A percentile compares a stretch with the other conserved stretches of the same genome.
Evolutionary conservation across 805 yeast genomes (phyloP).

Genomic region (Suhomyces canberraensis): DNA sequence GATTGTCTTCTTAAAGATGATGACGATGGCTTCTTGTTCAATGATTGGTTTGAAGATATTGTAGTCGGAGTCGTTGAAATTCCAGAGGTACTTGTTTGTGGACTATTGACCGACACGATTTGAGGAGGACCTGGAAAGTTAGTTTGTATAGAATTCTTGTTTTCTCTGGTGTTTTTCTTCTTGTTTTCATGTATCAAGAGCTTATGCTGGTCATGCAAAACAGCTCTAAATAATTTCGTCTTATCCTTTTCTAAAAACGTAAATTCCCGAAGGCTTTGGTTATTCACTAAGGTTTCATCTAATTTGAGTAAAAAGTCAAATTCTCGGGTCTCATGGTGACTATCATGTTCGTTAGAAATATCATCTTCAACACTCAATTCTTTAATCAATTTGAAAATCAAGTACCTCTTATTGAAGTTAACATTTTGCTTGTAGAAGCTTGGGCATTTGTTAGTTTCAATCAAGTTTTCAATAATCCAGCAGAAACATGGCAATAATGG

Average conservation of each 20-base stretch:
- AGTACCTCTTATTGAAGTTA: constrained; percentile 73
- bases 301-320: constrained; percentile 54
- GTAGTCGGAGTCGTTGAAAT: not conserved
- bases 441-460: constrained; percentile 65
- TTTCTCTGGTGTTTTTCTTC: constrained; percentile 25
- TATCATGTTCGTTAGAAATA: constrained; percentile 18
- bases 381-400: constrained; percentile 36
- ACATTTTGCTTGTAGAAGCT: constrained; percentile 68
- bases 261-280: constrained; percentile 37
- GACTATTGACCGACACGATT: not conserved
- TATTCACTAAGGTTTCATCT: constrained; percentile 33
- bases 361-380: constrained; percentile 40
- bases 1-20: constrained; percentile 36
- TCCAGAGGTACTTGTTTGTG: not conserved
- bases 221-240: constrained; percentile 25
- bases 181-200: constrained; percentile 30
- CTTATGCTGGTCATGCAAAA: constrained; percentile 31
- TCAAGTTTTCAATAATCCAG: constrained; percentile 78
- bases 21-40: constrained; percentile 28
- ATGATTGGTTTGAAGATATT: constrained; percentile 9
- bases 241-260: constrained; percentile 23
- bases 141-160: constrained; percentile 5
- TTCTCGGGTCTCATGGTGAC: constrained; percentile 34
- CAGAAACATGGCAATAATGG: constrained; percentile 83
- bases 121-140: not conserved